Evolutionary conservation across 169 alveolate species (phyloP).

Genomic region (Plasmodium billcollinsi): DNA sequence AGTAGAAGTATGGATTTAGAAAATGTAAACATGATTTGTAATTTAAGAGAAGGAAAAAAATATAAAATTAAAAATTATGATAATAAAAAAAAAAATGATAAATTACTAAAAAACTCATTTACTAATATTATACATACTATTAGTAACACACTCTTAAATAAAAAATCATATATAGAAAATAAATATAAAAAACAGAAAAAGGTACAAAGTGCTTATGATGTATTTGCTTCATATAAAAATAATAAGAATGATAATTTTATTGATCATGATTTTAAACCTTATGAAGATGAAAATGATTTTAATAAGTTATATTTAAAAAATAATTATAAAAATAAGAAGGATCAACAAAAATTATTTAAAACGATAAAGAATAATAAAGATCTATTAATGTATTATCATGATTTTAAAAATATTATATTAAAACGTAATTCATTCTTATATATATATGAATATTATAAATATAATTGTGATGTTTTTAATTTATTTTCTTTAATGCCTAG

Average conservation of each 20-base stretch:
- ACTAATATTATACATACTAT: conserved; percentile 45
- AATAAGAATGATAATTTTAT: conserved; percentile 10
- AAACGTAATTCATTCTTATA: conserved; percentile 44
- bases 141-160: conserved; percentile 21
- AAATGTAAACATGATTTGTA: no score
- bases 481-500: conserved; percentile 70
- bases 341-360: conserved; percentile 15
- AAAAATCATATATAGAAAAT: background rate
- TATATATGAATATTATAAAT: conserved; percentile 66
- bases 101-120: conserved; percentile 34
- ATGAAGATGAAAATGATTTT: conserved; percentile 1
- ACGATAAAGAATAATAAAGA: conserved; percentile 32
- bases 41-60: no score
- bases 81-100: conserved; percentile 2
- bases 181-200: no score
- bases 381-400: conserved; percentile 67
- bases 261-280: background rate
- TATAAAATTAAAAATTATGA: background rate
- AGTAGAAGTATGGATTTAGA: background rate
- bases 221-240: background rate
- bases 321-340: background rate
- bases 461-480: conserved; percentile 35
- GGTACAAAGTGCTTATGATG: no score
- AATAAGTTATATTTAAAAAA: background rate
- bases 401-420: conserved; percentile 45